Base-by-base conservation (phyloP, 495 filamentous ascomycete genomes). In the Aspergillus wentii region DNA sequence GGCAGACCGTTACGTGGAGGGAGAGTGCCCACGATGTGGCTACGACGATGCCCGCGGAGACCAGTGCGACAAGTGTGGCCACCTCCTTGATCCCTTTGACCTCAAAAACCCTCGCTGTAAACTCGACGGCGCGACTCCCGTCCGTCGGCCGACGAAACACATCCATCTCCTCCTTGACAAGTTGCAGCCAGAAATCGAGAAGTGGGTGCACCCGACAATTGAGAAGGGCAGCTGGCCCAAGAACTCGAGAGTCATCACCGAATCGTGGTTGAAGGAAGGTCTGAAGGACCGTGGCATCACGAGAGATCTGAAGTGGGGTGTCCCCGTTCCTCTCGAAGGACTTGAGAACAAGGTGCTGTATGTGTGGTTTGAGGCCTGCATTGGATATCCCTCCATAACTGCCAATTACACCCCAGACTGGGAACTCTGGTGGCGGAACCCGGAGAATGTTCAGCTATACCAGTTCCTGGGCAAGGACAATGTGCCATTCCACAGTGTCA, bases 401-500 rank as follows among this genome's bases (percentile, higher is more conserved):
- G 88, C 86, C 38, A 89, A 82, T 47, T 96, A 92, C 59, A 96
- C 89, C 4, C 72, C 85, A 17, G 56, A 94, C 35, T 98, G 92
- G 92, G 81, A 95, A 68, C 69, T 82, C 39, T 98, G 92, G 92
- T 98, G 92, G 92, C 80, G 82, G 46, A 82, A 94, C 59, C 86
- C 88, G 5, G 80, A 91, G 16, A 70, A 94, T 26, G 91, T 96
- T 22, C 77, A 83, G 53, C 78, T 98, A 4, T 96, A 92, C 60
- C 92, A 98, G 61, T 97, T 97, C 74, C 83, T 97, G 79, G 91
- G 91, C 60, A 97, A 97, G 64, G 91, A 97, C 67, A 97, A 97
- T 45, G 87, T 94, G 8, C 85, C 85, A 16, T 96, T 90, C 67
- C 89, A 94, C 61, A 80, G 77, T 25, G 84, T 98, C 51, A 88